Evolutionary conservation across 495 filamentous ascomycete species (phyloP).

Genomic region (Aspergillus carlsbadensis): DNA sequence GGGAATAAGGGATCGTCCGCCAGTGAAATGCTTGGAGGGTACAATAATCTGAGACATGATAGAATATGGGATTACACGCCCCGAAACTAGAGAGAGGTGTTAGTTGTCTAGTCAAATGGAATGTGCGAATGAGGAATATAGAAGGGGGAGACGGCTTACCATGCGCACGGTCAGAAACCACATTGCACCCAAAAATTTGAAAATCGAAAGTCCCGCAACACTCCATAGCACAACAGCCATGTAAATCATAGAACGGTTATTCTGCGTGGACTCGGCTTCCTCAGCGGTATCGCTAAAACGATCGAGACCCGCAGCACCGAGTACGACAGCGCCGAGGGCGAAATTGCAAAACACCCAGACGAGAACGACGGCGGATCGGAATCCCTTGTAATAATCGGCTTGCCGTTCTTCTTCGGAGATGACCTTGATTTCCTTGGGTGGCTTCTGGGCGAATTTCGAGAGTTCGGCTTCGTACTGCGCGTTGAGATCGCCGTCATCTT

Average conservation of each 20-base stretch:
- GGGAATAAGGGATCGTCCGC: background rate
- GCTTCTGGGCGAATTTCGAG: slow-evolving; percentile 67
- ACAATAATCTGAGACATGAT: slow-evolving; percentile 8
- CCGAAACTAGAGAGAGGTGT: slow-evolving; percentile 41
- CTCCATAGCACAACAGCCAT: slow-evolving; percentile 89
- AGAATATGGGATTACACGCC: slow-evolving; percentile 45
- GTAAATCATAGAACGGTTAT: slow-evolving; percentile 68
- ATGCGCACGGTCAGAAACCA: slow-evolving; percentile 95
- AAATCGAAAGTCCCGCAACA: slow-evolving; percentile 80
- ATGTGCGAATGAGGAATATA: background rate
- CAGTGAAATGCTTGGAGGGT: slow-evolving; percentile 4
- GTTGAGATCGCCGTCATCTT: slow-evolving; percentile 83
- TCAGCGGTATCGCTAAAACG: slow-evolving; percentile 45
- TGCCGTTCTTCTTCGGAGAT: slow-evolving; percentile 73
- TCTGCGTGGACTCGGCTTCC: slow-evolving; percentile 38
- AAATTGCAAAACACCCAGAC: slow-evolving; percentile 98
- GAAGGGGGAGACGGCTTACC: slow-evolving; percentile 37
- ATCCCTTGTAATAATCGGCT: slow-evolving; percentile 98
- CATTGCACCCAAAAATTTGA: slow-evolving; percentile 86
- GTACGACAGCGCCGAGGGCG: slow-evolving; percentile 80
- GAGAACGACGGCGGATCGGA: slow-evolving; percentile 86
- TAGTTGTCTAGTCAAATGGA: slow-evolving; percentile 14
- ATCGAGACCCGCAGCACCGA: slow-evolving; percentile 80
- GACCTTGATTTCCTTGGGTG: slow-evolving; percentile 61
- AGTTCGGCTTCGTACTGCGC: slow-evolving; percentile 91